Evolutionary conservation across 163 green algal species (phyloP), one percentile per base, ranked within the genome.

Genomic region (Prototheca wickerhamii): DNA sequence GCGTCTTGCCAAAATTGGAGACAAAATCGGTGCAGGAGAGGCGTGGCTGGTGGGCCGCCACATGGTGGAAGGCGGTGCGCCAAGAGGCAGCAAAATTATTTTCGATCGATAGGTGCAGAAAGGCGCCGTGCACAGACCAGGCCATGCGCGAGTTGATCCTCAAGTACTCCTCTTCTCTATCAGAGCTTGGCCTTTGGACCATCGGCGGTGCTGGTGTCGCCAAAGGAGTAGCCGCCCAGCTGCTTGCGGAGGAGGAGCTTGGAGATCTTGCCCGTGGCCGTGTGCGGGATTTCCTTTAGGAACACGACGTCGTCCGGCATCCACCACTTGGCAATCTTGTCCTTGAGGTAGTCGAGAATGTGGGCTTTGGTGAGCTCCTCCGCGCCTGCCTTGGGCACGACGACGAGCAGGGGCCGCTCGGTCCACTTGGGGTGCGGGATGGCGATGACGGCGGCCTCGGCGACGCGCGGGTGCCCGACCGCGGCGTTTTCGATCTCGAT

Each of bases 401-500:
- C 64, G 23, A 90, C 46, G 33, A 93, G 80, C 71, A 92, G 69
- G 20, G 86, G 86, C n/a, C 86, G 76, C 75, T 93, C 86, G 4
- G 57, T 65, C 84, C 84, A 93, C 61, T 88, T 90, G 3, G 68
- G 34, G 43, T 89, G 63, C 0, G 86, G 74, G 30, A 91, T 76
- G 34, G 68, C 86, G 32, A 94, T 84, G 56, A 89, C 82, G 3
- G 84, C 85, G 1, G 83, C 86, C 68, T 91, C 85, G 21, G 72
- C 43, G 21, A 92, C 80, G 25, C 75, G 64, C 2, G 76, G 69
- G 43, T 81, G 70, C 6, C 63, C 63, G 31, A 84, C 73, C 15
- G 82, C 85, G 10, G 79, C 63, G 52, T 90, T 90, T 66, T 94
- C 87, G 42, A 94, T 79, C 49, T 91, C 83, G 23, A 95, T 89